These are phyloP conservation scores for Fusarium lyarnte DNA, from an alignment of 2,329 filamentous ascomycete genomes.

Conservation along the genomic window DNA sequence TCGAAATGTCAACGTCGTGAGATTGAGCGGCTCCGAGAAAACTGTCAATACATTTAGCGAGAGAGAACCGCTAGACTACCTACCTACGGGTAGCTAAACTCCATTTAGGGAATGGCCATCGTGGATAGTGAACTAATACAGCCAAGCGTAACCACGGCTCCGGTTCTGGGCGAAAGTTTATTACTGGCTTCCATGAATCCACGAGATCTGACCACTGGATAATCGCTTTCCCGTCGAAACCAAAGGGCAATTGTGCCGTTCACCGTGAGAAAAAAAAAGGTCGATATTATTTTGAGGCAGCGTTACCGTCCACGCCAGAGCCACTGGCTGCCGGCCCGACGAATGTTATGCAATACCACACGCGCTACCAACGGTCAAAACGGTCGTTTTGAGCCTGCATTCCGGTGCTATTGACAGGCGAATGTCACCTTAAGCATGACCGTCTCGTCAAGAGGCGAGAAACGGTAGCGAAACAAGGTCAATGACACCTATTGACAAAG, in stretches of 20 bases:
- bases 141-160: not conserved
- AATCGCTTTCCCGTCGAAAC: not conserved
- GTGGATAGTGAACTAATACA: not conserved
- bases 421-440: not conserved
- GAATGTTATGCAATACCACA: conserved; percentile 7
- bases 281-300: not conserved
- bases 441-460: not conserved
- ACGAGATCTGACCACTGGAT: not conserved
- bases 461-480: not conserved
- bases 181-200: not conserved
- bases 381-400: not conserved
- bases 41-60: not conserved
- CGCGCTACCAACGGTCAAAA: conserved; percentile 15
- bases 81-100: not conserved
- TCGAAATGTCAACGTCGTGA: not conserved
- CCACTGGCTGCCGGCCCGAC: conserved; percentile 8
- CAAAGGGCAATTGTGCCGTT: not conserved
- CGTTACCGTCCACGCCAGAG: not conserved
- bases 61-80: not conserved
- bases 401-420: conserved; percentile 11
- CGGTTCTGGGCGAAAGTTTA: not conserved
- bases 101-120: not conserved
- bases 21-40: not conserved
- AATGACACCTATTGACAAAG: not conserved
- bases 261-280: not conserved